These are phyloP conservation scores for Curvularia sp. DNA, from an alignment of 2,329 filamentous ascomycete species.

Conservation along the genomic window DNA sequence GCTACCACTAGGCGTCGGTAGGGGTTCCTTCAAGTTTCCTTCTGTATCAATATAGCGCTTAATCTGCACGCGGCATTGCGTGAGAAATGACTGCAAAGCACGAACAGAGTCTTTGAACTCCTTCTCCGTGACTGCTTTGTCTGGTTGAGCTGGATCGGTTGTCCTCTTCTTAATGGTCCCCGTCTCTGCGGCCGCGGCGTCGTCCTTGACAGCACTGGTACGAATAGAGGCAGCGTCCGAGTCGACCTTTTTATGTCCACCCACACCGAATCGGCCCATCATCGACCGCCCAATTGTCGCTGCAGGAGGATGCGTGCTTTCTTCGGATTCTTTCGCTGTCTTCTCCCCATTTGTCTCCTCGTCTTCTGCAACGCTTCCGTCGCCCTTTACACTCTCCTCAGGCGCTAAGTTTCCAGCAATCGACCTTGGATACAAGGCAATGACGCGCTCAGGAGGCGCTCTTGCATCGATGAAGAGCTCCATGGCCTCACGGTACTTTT, in stretches of 20 bases:
- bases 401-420: conserved; percentile 84
- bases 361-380: conserved; percentile 48
- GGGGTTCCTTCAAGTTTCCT: conserved; percentile 64
- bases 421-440: conserved; percentile 80
- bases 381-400: conserved; percentile 61
- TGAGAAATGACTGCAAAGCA: conserved; percentile 86
- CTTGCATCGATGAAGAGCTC: conserved; percentile 91
- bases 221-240: conserved; percentile 65
- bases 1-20: conserved; percentile 56
- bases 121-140: conserved; percentile 71
- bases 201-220: conserved; percentile 61
- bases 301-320: conserved; percentile 35
- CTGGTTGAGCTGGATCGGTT: conserved; percentile 56
- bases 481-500: conserved; percentile 83
- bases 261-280: conserved; percentile 58
- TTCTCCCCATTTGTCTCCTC: conserved; percentile 39
- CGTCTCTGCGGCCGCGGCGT: conserved; percentile 65
- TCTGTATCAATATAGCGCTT: conserved; percentile 67
- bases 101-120: conserved; percentile 82
- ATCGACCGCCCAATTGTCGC: conserved; percentile 50
- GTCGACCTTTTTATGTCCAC: conserved; percentile 55
- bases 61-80: conserved; percentile 75
- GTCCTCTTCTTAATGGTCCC: conserved; percentile 60
- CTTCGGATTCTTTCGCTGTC: conserved; percentile 27
- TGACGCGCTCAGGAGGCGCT: conserved; percentile 86